These are phyloP conservation scores for Lecanosticta acicola DNA, from an alignment of 2,329 filamentous ascomycete species.

Conservation along the genomic window DNA sequence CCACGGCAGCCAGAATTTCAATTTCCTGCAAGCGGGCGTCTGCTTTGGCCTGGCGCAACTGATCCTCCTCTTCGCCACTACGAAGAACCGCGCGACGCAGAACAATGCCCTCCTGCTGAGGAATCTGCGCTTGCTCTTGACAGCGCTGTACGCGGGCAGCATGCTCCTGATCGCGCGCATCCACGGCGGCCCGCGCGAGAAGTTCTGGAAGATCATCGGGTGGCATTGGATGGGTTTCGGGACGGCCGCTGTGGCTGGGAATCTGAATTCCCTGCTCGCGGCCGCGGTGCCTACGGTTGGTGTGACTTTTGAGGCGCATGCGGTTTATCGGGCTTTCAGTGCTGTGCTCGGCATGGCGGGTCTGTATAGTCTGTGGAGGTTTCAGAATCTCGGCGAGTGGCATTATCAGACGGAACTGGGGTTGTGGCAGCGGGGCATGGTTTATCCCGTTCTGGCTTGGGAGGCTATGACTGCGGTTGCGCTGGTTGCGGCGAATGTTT, in stretches of 20 bases:
- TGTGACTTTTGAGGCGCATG: slow-evolving; percentile 8
- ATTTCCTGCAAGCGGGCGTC: slow-evolving; percentile 14
- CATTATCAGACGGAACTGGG: slow-evolving; percentile 18
- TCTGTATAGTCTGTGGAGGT: slow-evolving; percentile 17
- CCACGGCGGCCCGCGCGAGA: slow-evolving; percentile 20
- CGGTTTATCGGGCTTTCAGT: slow-evolving; percentile 13
- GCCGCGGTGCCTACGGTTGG: slow-evolving; percentile 6
- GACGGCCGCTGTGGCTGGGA: slow-evolving; percentile 14
- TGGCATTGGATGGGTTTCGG: slow-evolving; percentile 21
- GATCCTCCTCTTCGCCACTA: slow-evolving; percentile 6
- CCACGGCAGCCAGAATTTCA: slow-evolving; percentile 7
- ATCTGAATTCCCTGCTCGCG: slow-evolving; percentile 16
- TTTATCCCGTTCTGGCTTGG: slow-evolving; percentile 18
- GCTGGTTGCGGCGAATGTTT: slow-evolving; percentile 1
- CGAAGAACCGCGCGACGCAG: slow-evolving; percentile 1
- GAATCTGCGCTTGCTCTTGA: slow-evolving; percentile 9
- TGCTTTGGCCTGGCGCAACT: slow-evolving; percentile 15
- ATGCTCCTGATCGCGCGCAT: slow-evolving; percentile 16
- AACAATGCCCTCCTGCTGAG: slow-evolving; percentile 8
- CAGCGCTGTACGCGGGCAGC: slow-evolving; percentile 10
- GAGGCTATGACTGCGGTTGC: slow-evolving; percentile 10
- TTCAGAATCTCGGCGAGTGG: slow-evolving; percentile 18
- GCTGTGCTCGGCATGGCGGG: slow-evolving; percentile 9
- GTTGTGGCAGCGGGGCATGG: slow-evolving; percentile 17
- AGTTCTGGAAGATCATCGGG: slow-evolving; percentile 16